These are phyloP conservation scores for Salix exigua DNA, from an alignment of 345 rosid species.

Conservation along the genomic window DNA sequence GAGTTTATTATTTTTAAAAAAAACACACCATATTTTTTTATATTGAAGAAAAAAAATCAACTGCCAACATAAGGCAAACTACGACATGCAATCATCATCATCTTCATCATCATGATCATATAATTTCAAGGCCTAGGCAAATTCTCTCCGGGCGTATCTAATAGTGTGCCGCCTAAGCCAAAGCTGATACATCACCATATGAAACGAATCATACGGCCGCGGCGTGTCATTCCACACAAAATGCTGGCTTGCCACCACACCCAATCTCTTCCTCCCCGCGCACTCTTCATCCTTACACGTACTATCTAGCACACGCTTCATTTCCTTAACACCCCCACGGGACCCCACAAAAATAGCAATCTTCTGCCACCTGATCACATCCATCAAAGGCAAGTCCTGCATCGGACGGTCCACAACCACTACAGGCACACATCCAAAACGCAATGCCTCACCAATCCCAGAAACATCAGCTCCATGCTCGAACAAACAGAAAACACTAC, in stretches of 20 bases:
- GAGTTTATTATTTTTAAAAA: no score
- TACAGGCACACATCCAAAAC: constrained; percentile 53
- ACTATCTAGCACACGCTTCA: constrained; percentile 36
- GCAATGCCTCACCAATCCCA: constrained; percentile 45
- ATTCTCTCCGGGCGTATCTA: constrained; percentile 38
- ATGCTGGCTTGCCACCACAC: constrained; percentile 35
- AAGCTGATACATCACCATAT: constrained; percentile 56
- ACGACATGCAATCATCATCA: neutral
- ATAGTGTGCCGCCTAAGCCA: constrained; percentile 61
- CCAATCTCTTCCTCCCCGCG: constrained; percentile 31
- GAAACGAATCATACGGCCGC: constrained; percentile 46
- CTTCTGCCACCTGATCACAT: constrained; percentile 52
- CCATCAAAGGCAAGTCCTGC: constrained; percentile 55
- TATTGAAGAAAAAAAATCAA: no score
- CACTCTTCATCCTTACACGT: constrained; percentile 13
- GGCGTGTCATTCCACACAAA: constrained; percentile 47
- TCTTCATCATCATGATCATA: neutral
- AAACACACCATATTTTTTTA: no score
- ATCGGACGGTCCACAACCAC: constrained; percentile 54
- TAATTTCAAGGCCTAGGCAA: constrained; percentile 1
- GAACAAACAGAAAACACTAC: constrained; percentile 49
- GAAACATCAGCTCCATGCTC: constrained; percentile 38
- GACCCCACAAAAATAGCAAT: constrained; percentile 42
- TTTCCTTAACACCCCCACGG: constrained; percentile 21
- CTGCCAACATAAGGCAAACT: no score